A percentile compares a stretch with the other conserved stretches of the same genome.
These are phyloP conservation scores for Magnaporthiopsis incrustans DNA, from an alignment of 2,329 filamentous ascomycete genomes.

Conservation along the genomic window DNA sequence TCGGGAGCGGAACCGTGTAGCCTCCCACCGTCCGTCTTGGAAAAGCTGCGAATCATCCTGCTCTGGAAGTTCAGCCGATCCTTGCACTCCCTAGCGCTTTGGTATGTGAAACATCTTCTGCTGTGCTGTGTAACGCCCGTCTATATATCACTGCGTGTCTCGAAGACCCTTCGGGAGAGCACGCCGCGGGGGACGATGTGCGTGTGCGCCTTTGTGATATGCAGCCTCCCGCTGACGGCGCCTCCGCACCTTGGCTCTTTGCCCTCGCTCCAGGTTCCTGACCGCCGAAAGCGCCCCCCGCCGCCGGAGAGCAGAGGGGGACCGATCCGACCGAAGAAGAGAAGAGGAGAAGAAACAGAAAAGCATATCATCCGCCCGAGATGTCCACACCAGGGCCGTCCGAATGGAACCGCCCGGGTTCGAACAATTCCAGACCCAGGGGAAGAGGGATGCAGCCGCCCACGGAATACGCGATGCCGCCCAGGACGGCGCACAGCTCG, in stretches of 20 bases:
- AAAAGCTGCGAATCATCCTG: conserved; percentile 14
- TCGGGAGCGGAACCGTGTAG: conserved; percentile 25
- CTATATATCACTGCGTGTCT: not conserved
- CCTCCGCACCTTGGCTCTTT: not conserved
- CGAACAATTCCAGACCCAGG: conserved; percentile 45
- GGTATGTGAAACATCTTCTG: conserved; percentile 27
- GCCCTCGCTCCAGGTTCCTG: not conserved
- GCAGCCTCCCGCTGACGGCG: conserved; percentile 20
- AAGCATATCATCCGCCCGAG: conserved; percentile 32
- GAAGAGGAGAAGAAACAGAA: conserved; percentile 12
- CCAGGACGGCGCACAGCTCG: conserved; percentile 19
- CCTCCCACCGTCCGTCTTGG: conserved; percentile 19
- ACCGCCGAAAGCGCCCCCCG: not conserved
- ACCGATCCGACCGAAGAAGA: conserved; percentile 12
- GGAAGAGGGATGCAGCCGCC: conserved; percentile 24
- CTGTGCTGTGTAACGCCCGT: not conserved
- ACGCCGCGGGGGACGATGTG: not conserved
- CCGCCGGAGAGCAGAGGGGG: conserved; percentile 7
- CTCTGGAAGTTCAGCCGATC: not conserved
- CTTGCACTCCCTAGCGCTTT: conserved; percentile 14
- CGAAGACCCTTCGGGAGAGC: not conserved
- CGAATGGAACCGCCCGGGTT: conserved; percentile 51
- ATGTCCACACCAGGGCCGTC: conserved; percentile 50
- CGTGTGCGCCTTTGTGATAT: conserved; percentile 5
- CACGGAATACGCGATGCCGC: conserved; percentile 43